phyloP scores from a whole-genome alignment of 2,329 filamentous ascomycete genomes.

The Macroventuria anomochaeta region DNA sequence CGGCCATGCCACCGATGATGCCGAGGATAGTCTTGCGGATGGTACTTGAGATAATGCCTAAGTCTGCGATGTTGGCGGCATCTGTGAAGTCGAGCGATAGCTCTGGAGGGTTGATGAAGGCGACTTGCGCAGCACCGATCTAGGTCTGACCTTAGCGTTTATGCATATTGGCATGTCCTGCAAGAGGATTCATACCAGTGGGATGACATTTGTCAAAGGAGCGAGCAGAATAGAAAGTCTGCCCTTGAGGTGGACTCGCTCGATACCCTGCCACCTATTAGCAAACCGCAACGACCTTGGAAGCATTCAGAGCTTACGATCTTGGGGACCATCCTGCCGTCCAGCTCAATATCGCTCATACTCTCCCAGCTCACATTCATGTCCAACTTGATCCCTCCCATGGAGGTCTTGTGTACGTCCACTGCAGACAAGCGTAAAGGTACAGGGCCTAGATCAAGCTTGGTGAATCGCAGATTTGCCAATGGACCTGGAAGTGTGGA shows the following conservation, averaged over 20 bases:
- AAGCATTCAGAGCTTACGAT: slow-evolving; percentile 42
- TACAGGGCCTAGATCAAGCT: slow-evolving; percentile 54
- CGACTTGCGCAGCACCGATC: slow-evolving; percentile 58
- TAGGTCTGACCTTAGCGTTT: slow-evolving; percentile 26
- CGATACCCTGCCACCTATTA: slow-evolving; percentile 50
- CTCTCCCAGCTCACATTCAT: slow-evolving; percentile 58
- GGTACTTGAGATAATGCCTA: slow-evolving; percentile 50
- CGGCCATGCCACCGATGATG: slow-evolving; percentile 55
- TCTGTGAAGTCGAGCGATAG: slow-evolving; percentile 58
- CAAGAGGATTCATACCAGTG: slow-evolving; percentile 48
- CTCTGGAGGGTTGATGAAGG: slow-evolving; percentile 58
- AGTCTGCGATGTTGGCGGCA: slow-evolving; percentile 55
- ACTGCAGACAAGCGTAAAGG: slow-evolving; percentile 53
- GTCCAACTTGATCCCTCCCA: slow-evolving; percentile 57
- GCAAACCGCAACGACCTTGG: neutral
- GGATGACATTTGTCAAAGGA: slow-evolving; percentile 56
- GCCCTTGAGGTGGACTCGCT: slow-evolving; percentile 54
- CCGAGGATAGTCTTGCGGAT: slow-evolving; percentile 55
- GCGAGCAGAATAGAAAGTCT: slow-evolving; percentile 54
- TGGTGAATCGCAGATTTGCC: slow-evolving; percentile 52
- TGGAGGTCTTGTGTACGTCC: slow-evolving; percentile 55
- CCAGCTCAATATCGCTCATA: slow-evolving; percentile 56
- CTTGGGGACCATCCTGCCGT: slow-evolving; percentile 54
- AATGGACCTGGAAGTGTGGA: slow-evolving; percentile 56
- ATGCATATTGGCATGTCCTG: neutral